Evolutionary conservation across 2,329 filamentous ascomycete species (phyloP), one percentile per base, ranked within the genome.

Genomic region (Leptosphaerulina australis): DNA sequence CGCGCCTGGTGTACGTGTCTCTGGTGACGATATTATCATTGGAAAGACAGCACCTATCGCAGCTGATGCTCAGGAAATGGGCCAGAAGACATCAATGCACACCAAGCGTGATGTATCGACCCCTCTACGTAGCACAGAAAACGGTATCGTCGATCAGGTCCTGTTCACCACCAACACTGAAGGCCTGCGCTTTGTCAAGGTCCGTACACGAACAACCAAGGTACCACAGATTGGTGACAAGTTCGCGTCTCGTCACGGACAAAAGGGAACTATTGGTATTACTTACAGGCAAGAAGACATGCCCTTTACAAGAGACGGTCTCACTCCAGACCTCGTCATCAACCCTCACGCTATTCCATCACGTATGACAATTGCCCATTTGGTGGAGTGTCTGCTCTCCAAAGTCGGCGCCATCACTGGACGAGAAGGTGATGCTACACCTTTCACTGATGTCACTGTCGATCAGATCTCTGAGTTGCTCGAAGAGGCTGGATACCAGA

Each of bases 341-440:
- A 99, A 99, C 75, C 94, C 94, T 1, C 94, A 99, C 82, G 95
- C 94, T 70, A 99, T 99, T 83, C 94, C 94, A 0, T 99, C 94
- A 46, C 94, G 94, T 84, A 99, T 99, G 94, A 99, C 95, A 2
- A 99, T 99, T 86, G 94, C 94, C 66, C 94, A 99, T 82, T 92
- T 99, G 84, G 96, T 99, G 72, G 94, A 99, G 80, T 99, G 94
- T 82, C 83, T 97, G 63, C 83, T 99, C 48, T 96, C 91, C 73
- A 99, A 99, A 74, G 94, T 99, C 26, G 91, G 91, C 1, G 90
- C 94, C 2, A 82, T 99, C 17, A 90, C 92, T 74, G 95, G 94
- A 33, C 90, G 91, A 75, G 94, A 99, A 77, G 95, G 94, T 65
- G 95, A 99, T 68, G 94, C 94, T 1, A 99, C 94, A 0, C 94